phyloP scores from a whole-genome alignment of 2,329 filamentous ascomycete genomes.

The Trichophyton equinum region DNA sequence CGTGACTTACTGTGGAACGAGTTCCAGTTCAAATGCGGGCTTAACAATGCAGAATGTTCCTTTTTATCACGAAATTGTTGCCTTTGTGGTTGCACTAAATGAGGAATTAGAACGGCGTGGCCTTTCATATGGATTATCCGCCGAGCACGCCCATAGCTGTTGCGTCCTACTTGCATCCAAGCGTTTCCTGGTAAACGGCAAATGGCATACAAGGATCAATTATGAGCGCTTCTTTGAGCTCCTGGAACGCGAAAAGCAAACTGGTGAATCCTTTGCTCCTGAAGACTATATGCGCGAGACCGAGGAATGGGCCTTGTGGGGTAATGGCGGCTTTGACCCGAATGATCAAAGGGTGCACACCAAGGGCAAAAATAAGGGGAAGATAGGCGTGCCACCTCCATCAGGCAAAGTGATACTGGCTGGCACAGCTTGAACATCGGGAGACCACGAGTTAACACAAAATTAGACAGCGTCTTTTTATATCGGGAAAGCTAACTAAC shows the following conservation, averaged over 20 bases:
- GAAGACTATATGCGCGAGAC: conserved; percentile 89
- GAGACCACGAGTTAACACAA: neutral
- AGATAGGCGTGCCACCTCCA: neutral
- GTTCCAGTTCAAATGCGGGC: conserved; percentile 68
- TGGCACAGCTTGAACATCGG: neutral
- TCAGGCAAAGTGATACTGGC: neutral
- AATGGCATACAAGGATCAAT: conserved; percentile 86
- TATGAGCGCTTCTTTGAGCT: conserved; percentile 80
- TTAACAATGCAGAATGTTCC: conserved; percentile 96
- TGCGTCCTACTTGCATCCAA: conserved; percentile 77
- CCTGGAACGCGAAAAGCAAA: conserved; percentile 48
- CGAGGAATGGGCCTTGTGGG: conserved; percentile 90
- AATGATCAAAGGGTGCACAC: conserved; percentile 74
- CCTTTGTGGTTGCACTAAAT: conserved; percentile 68
- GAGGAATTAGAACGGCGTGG: conserved; percentile 55
- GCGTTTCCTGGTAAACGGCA: conserved; percentile 61
- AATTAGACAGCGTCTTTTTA: neutral
- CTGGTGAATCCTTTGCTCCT: conserved; percentile 59
- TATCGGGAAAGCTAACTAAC: neutral
- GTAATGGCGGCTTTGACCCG: conserved; percentile 87
- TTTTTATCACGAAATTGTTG: conserved; percentile 80
- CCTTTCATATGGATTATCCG: conserved; percentile 76
- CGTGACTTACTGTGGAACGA: conserved; percentile 91
- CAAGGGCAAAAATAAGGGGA: conserved; percentile 51
- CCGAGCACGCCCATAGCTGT: conserved; percentile 90